Conservation (phyloP, 2,329 filamentous ascomycete genomes). For the Fusarium solani-melongenae region DNA sequence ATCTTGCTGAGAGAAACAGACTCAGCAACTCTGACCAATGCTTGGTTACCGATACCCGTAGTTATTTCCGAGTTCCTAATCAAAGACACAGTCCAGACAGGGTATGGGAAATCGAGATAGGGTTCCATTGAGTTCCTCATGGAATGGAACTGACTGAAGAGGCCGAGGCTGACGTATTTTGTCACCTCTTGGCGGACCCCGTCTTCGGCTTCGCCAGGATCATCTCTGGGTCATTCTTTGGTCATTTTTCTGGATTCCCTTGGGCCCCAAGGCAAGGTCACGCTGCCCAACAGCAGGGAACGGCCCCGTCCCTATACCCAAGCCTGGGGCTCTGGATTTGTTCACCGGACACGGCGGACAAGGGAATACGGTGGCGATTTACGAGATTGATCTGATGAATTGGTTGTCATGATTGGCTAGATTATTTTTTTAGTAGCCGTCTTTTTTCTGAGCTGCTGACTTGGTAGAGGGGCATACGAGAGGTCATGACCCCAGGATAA, state of each 20-base stretch:
- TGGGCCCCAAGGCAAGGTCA: constrained; percentile 9
- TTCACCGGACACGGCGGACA: constrained; percentile 1
- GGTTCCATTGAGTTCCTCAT: background rate
- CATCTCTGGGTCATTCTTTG: constrained; percentile 26
- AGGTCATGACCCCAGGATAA: constrained; percentile 8
- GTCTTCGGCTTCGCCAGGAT: constrained; percentile 11
- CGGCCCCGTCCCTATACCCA: constrained; percentile 1
- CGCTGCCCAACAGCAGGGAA: constrained; percentile 25
- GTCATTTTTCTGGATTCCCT: constrained; percentile 20
- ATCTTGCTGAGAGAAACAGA: background rate
- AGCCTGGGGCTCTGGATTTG: constrained; percentile 7
- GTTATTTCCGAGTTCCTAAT: background rate
- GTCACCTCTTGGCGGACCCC: constrained; percentile 17
- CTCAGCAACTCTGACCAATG: background rate
- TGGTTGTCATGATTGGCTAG: constrained; percentile 38
- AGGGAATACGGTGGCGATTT: constrained; percentile 6
- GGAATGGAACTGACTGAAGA: background rate
- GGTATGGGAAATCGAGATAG: background rate
- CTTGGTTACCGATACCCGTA: background rate
- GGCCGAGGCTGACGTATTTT: constrained; percentile 29
- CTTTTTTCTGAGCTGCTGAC: constrained; percentile 6
- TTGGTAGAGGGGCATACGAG: background rate
- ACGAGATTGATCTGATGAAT: constrained; percentile 24
- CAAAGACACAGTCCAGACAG: background rate
- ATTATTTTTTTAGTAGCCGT: background rate